Conservation (phyloP, 139 green algal genomes). For the Closterium sp. region DNA sequence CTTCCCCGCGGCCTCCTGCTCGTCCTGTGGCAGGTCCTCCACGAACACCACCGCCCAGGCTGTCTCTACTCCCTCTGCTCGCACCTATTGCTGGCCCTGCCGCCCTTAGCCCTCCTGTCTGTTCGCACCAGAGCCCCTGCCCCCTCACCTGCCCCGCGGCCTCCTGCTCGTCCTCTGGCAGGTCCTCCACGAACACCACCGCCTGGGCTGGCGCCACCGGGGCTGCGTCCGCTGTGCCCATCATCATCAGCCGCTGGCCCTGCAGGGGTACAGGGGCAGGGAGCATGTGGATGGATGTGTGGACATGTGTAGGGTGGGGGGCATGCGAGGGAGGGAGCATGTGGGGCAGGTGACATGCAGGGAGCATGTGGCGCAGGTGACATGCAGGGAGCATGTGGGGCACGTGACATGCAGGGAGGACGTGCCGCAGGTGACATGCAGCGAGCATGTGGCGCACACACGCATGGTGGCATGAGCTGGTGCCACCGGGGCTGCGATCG, state of each 20-base stretch:
- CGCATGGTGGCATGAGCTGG: constrained; percentile 67
- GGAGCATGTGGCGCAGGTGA: no score
- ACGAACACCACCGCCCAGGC: constrained; percentile 73
- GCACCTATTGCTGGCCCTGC: no score
- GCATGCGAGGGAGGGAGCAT: background rate
- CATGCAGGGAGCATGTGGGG: no score
- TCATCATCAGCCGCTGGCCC: constrained; percentile 87
- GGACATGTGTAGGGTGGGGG: background rate
- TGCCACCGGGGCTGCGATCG: constrained; percentile 69
- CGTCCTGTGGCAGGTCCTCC: constrained; percentile 87
- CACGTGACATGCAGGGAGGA: no score
- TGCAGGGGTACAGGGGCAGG: background rate
- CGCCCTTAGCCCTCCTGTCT: no score
- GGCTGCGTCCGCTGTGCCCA: constrained; percentile 86
- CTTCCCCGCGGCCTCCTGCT: constrained; percentile 68
- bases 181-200: constrained; percentile 88
- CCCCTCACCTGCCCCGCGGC: constrained; percentile 55
- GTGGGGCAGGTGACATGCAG: no score
- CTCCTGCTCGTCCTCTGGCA: constrained; percentile 81
- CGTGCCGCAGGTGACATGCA: no score
- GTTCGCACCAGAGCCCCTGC: no score
- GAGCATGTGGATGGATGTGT: background rate
- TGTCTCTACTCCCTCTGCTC: constrained; percentile 36
- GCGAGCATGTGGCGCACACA: no score
- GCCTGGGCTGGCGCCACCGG: constrained; percentile 65